Evolutionary conservation across 176 grass and related monocot species (phyloP), one percentile per base, ranked within the genome.

Genomic region (Juncus effusus): DNA sequence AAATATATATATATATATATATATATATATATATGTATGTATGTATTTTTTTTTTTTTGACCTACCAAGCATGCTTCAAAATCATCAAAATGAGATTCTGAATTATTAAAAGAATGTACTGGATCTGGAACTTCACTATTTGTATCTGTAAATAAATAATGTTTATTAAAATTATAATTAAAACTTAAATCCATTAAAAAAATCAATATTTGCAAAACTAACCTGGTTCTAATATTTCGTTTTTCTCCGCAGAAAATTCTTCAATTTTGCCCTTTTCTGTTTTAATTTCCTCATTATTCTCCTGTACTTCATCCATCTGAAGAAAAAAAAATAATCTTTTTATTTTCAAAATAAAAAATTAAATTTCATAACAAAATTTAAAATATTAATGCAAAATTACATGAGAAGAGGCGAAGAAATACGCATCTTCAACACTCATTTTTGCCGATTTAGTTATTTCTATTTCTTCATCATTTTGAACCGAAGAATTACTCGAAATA

Each of bases 61-160:
- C 64, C 45, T 85, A 97, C 94, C 88, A 97, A 73, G 44, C 85
- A 92, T 70, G 15, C 80, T 69, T 92, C 94, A 80, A 97, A 39
- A 92, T 92, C 85, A 81, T 92, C 94, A 52, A 80, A 56, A 35
- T 72, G 51, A 28, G 42, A 81, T 77, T 86, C 88, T 9, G 51
- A 66, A 40, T 38, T 16, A 54, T 74, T 13, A 28, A 28, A 28
- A 28, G 19, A 28, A 28, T 28, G 19, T 28, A 28, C 19, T 28
- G 1, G 19, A 28, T 28, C 19, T 50, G 57, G 60, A 63, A 63
- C 62, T 59, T 63, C 49, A 13, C 12, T 36, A n/a, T 36, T 63
- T 14, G 44, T 47, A 47, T 47, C 44, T 47, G 44, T 47, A 47
- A 6, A 47, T 6, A 47, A 47, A 47, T 6, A 47, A 47, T 47